Evolutionary conservation across 2,329 filamentous ascomycete genomes (phyloP).

Genomic region (Dothistroma pini): DNA sequence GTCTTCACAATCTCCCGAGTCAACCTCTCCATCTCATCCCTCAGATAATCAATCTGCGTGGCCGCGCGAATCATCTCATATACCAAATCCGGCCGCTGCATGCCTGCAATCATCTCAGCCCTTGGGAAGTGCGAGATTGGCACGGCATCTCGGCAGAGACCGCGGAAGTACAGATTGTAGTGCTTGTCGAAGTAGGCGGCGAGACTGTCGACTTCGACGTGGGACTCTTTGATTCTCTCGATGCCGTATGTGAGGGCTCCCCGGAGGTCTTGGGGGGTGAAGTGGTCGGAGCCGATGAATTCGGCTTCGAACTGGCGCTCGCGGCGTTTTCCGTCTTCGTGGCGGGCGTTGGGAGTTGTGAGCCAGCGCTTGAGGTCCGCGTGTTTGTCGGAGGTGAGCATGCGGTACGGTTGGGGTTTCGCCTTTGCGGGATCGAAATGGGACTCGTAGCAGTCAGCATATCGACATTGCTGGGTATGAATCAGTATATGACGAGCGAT

Average conservation of each 20-base stretch:
- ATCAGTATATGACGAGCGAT: not conserved
- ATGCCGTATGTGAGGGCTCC: not conserved
- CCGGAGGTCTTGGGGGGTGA: not conserved
- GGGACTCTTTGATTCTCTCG: not conserved
- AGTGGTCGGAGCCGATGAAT: not conserved
- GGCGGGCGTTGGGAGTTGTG: not conserved
- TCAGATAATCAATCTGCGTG: constrained; percentile 1
- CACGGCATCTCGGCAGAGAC: not conserved
- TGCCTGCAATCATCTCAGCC: not conserved
- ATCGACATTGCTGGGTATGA: not conserved
- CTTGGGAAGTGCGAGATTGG: not conserved
- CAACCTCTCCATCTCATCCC: not conserved
- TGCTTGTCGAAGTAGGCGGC: not conserved
- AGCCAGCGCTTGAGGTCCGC: constrained; percentile 5
- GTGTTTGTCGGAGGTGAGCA: not conserved
- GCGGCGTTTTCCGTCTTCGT: not conserved
- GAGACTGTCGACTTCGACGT: not conserved
- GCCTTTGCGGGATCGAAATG: not conserved
- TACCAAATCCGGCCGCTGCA: not conserved
- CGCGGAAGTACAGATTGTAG: not conserved
- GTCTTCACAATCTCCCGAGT: not conserved
- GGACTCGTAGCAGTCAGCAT: not conserved
- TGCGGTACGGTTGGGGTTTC: not conserved
- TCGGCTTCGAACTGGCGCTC: not conserved
- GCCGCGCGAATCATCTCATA: not conserved